Evolutionary conservation across 148 eudicot species (phyloP), one percentile per base, ranked within the genome.

Genomic region (Rhododendron williamsianum): DNA sequence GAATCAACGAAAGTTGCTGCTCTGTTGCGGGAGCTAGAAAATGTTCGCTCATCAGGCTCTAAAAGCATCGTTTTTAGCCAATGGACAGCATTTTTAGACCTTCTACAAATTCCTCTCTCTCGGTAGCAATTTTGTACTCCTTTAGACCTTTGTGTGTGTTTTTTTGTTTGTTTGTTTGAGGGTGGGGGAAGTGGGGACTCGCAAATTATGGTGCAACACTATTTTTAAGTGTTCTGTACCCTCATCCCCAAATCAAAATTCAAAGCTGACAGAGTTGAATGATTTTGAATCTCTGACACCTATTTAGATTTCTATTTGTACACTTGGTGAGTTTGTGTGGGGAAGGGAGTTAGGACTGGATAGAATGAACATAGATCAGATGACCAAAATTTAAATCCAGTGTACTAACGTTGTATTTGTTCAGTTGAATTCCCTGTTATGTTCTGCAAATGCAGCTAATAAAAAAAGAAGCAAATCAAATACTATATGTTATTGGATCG

Each of bases 71-170:
- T 96, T 83, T 96, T 96, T 80, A 97, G 99, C 89, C 99, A 97
- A 88, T 97, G 99, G 99, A 97, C 99, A 85, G 98, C 98, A 86
- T 97, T 97, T 90, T 82, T 97, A 80, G 99, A 97, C 86, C 93
- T 97, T 81, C 83, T 97, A 83, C 97, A 97, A 90, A 95, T 97
- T 88, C 94, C 99, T 78, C 93, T 97, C 88, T 86, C 94, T 67
- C 88, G 99, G 99, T 97, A 93, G 80, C 11, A 54, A 78, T 85
- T 48, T 41, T 82, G 84, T 89, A 27, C 27, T 46, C 21, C 77
- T 74, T 72, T 12, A n/a, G 21, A 11, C 58, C 60, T 79, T 43
- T 13, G 65, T 13, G 25, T 18, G 19, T n/a, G n/a, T n/a, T n/a
- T n/a, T n/a, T n/a, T n/a, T n/a, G n/a, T 2, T 0, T 43, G 18